Conservation (phyloP, 208 protist genomes). For the Jaenimonas drosophilae region DNA sequence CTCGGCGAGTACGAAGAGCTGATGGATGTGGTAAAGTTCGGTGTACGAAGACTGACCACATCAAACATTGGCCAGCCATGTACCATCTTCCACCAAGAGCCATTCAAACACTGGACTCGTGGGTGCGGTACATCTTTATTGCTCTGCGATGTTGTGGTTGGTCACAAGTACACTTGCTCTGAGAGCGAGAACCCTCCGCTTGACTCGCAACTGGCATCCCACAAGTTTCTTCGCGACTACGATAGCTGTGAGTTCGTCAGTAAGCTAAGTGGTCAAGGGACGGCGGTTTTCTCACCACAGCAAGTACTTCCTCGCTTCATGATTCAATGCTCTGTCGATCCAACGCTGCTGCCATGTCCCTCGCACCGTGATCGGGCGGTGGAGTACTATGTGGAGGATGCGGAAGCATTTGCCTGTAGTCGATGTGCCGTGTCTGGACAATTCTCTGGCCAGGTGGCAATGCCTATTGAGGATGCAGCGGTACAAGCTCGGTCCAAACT, state of each 20-base stretch:
- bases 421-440: conserved; percentile 55
- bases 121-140: conserved; percentile 28
- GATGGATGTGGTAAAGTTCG: conserved; percentile 19
- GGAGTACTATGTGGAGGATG: conserved; percentile 64
- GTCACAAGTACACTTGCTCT: conserved; percentile 17
- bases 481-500: conserved; percentile 34
- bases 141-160: conserved; percentile 64
- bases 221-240: too few species aligned
- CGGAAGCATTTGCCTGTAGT: conserved; percentile 56
- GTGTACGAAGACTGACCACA: conserved; percentile 12
- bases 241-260: conserved; percentile 49
- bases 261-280: conserved; percentile 13
- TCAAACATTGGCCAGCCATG: conserved; percentile 1
- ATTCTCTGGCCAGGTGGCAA: conserved; percentile 35
- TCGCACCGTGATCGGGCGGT: conserved; percentile 41
- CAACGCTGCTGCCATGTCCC: conserved; percentile 35
- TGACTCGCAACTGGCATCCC: too few species aligned
- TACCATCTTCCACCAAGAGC: conserved; percentile 34
- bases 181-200: conserved; percentile 11
- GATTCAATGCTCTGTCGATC: conserved; percentile 52
- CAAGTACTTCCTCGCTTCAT: conserved; percentile 58
- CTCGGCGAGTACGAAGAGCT: conserved; percentile 35
- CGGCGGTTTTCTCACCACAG: conserved; percentile 38
- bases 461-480: conserved; percentile 49
- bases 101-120: conserved; percentile 34